phyloP scores from a whole-genome alignment of 352 stramenopile genomes.

The Globisporangium okanoganense region DNA sequence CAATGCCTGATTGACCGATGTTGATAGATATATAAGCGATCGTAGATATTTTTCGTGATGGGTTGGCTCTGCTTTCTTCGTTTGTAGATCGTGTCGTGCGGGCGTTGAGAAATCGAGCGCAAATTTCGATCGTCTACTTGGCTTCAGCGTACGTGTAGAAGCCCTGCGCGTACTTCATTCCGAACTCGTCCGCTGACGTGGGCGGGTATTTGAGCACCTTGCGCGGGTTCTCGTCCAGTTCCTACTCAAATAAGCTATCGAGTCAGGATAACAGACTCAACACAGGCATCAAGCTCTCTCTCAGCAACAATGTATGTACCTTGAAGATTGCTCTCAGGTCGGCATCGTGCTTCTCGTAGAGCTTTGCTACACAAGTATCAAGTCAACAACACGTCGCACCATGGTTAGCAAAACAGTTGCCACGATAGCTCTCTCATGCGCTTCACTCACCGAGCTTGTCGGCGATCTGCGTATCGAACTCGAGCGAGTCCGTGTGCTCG shows the following conservation, averaged over 20 bases:
- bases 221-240: conserved; percentile 70
- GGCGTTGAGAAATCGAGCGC: too few relatives aligned
- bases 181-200: conserved; percentile 55
- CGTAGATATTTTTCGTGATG: neutral
- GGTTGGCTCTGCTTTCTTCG: neutral
- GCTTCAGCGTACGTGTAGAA: conserved; percentile 84
- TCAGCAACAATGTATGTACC: conserved; percentile 17
- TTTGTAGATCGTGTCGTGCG: neutral
- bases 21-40: neutral
- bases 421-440: neutral
- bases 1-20: neutral
- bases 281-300: neutral
- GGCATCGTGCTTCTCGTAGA: conserved; percentile 65
- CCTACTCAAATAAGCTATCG: conserved; percentile 18
- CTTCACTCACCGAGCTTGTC: conserved; percentile 38
- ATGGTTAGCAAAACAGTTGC: neutral
- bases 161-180: conserved; percentile 75
- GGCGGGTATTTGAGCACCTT: conserved; percentile 79
- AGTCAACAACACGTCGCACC: neutral
- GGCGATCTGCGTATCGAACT: conserved; percentile 57
- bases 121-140: conserved; percentile 33
- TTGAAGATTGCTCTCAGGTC: conserved; percentile 69
- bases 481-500: conserved; percentile 68
- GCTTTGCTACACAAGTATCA: conserved; percentile 16
- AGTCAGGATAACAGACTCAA: neutral